Evolutionary conservation across 1,284 basidiomycete species (phyloP).

Genomic region (Coniophora puteana): DNA sequence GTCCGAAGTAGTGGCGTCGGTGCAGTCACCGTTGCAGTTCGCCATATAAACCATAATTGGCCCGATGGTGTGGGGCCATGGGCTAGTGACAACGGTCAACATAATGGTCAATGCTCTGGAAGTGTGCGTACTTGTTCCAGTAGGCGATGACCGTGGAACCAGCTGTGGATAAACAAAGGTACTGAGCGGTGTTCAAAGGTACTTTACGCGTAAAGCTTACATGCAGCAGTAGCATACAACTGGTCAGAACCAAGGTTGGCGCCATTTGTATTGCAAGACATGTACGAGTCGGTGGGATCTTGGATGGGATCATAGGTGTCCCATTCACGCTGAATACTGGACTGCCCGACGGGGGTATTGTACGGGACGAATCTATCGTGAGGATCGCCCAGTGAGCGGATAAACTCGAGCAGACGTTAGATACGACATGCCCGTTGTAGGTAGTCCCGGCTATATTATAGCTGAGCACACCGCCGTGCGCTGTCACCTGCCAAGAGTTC

Average conservation of each 20-base stretch:
- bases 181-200: background rate
- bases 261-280: constrained; percentile 35
- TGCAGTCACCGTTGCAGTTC: constrained; percentile 29
- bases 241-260: constrained; percentile 28
- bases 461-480: constrained; percentile 35
- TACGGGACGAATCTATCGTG: constrained; percentile 26
- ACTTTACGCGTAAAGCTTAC: background rate
- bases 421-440: constrained; percentile 26
- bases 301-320: constrained; percentile 29
- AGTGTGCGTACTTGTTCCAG: constrained; percentile 28
- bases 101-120: background rate
- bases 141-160: constrained; percentile 40
- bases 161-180: constrained; percentile 16
- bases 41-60: constrained; percentile 33
- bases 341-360: constrained; percentile 35
- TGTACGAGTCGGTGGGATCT: constrained; percentile 27
- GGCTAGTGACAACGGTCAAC: constrained; percentile 8
- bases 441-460: constrained; percentile 31
- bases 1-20: constrained; percentile 27
- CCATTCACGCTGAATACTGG: constrained; percentile 33
- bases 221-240: constrained; percentile 31
- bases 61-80: constrained; percentile 32
- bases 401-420: background rate
- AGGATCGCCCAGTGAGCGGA: constrained; percentile 1
- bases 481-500: constrained; percentile 20